Base-by-base conservation (phyloP, 805 yeast genomes). In the Candida nitratophila region DNA sequence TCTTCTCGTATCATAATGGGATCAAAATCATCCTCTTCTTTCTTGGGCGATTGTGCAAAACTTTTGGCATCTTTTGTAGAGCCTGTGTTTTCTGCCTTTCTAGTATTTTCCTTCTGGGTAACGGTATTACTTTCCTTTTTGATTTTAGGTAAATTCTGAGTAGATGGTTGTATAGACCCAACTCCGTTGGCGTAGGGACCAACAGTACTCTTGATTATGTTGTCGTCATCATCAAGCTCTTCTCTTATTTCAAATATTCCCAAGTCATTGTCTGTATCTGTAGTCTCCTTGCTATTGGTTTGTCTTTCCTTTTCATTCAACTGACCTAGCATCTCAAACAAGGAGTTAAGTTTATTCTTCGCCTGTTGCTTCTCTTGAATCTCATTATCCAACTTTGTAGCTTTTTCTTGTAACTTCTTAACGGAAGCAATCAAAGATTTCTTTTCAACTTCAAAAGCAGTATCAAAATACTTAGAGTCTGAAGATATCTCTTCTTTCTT, bases 231-330 rank as follows among this genome's bases (percentile, higher is more conserved):
- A 60, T 89, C 96, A 33, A 90, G 61, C 43, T 81, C 85, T 56
- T 89, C 97, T 43, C 81, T 71, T 20, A 90, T 90, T 45, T 89
- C 96, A 79, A 88, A 78, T 21, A 86, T 66, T 1, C 87, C 89
- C 2, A 81, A 53, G 1, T 71, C 78, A 15, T 74, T 17, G 11
- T 32, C 80, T 3, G 67, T 77, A 20, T 52, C 44, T 21, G 47
- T 44, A 15, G 67, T 57, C 9, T 56, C 54, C 17, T 73, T 40
- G 12, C 51, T 49, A 14, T 47, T 52, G 5, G 66, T 40, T n/a
- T 48, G 47, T 29, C 46, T 27, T 17, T 41, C 39, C 16, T 34
- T 41, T 29, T 24, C 44, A 24, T 40, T 30, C 15, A 42, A 5
- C 8, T 27, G 11, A 8, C 50, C 31, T 50, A 49, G 24, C 49